Evolutionary conservation across 768 basidiomycete genomes (phyloP), one percentile per base, ranked within the genome.

Genomic region (Leccinum rimulosum): DNA sequence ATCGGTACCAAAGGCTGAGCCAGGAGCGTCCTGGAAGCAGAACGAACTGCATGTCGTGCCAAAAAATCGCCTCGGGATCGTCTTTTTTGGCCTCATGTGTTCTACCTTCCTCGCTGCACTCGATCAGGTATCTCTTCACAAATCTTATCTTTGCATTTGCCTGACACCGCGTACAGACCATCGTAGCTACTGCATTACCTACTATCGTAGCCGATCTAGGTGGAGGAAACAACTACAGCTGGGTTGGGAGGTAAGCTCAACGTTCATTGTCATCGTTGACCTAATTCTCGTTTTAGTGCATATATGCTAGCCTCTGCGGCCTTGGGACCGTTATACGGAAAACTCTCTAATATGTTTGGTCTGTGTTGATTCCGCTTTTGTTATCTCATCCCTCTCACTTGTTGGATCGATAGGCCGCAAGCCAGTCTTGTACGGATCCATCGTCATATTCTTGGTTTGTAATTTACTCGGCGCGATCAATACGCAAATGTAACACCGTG

Each of bases 111-210:
- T 80, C 28, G 79, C 82, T 1, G 81, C 82, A 12, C 68, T 83
- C 35, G 82, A 83, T 61, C 80, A 79, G 70, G 78, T 76, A 51
- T 56, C 55, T 56, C 28, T 51, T 52, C 15, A 52, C 10, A 19
- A 9, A 31, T 40, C 9, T 50, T 9, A 6, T 15, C 36, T 30
- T 17, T 51, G 3, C 31, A 19, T 19, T 19, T 6, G 3, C 12
- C 17, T 58, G 38, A 58, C 43, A 25, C 22, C 36, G 19, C 9
- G 47, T n/a, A 7, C 22, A 80, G 78, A 79, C 77, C 8, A 78
- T 80, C 51, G 79, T 81, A 3, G 72, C 80, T 0, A 82, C 80
- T 12, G 80, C 82, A 4, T 66, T 83, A 14, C 82, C 82, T 2
- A 82, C 81, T 1, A 82, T 82, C 31, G 78, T 79, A 7, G 70